Base-by-base conservation (phyloP, 805 yeast genomes). In the Helenozyma rhizophorensis region DNA sequence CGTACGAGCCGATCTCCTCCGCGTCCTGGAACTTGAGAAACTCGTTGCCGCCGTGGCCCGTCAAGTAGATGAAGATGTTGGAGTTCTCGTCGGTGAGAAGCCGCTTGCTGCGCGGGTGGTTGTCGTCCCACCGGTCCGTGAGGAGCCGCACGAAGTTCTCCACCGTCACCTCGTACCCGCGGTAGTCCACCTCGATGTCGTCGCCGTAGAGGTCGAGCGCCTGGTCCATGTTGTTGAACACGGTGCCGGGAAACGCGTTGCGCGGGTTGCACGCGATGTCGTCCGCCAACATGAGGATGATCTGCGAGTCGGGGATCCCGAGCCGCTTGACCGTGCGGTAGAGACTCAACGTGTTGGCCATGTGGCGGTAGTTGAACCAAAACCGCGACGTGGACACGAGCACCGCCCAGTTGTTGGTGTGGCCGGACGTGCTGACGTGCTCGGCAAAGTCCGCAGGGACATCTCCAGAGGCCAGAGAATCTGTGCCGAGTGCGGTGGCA, bases 11-110 rank as follows among this genome's bases (percentile, higher is more conserved):
- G 37, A 93, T 88, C 52, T 93, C 98, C 57, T 93, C 98, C 9
- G 97, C 96, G 55, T 93, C 99, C 63, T 93, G 99, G 58, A 93
- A 93, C 60, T 93, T 93, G 50, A 93, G 72, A 58, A 93, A 93
- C 58, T 93, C 97, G 51, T 89, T 87, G 32, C 99, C 99, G 15
- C 99, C 99, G 59, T 93, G 99, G 15, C 99, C 99, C 1, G 98
- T 93, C 79, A 93, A 72, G 56, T 93, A 93, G 17, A 93, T 83
- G 58, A 93, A 85, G 31, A 93, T 87, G 56, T 93, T 93, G 19
- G 96, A 85, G 54, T 87, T 80, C 55, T 89, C 97, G 64, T 93
- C 97, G 0, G 97, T 87, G 39, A 89, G 63, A 28, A 93, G 66
- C 44, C 97, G 70, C 60, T 93, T 93, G 10, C 95, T 83, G 42